phyloP scores from a whole-genome alignment of 345 rosid species.

The Noccaea bulbosa region DNA sequence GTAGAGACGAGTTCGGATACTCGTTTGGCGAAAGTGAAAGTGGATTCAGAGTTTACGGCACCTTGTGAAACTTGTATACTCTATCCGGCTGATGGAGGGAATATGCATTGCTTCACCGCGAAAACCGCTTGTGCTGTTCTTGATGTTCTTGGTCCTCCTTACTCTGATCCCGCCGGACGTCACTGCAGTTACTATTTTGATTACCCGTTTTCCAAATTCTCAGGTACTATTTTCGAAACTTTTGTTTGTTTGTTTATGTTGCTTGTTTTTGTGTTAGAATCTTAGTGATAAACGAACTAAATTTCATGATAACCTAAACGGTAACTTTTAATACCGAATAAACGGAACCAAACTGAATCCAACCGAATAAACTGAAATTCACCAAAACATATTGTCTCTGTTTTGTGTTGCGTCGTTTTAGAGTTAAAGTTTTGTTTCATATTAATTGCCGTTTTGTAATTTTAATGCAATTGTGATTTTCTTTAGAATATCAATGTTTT shows the following conservation, averaged over 20 bases:
- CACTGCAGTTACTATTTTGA: conserved; percentile 77
- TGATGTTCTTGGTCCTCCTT: conserved; percentile 95
- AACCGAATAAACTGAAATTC: too few species aligned
- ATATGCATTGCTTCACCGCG: conserved; percentile 93
- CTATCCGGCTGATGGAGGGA: conserved; percentile 92
- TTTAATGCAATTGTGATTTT: too few species aligned
- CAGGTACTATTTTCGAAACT: conserved; percentile 48
- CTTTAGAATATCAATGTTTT: too few species aligned
- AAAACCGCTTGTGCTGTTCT: conserved; percentile 88
- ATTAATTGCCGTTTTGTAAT: too few species aligned
- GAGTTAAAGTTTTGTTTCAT: too few species aligned
- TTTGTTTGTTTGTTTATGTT: not conserved
- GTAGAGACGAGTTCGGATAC: conserved; percentile 56
- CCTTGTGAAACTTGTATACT: conserved; percentile 86
- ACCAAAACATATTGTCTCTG: too few species aligned
- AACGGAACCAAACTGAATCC: too few species aligned
- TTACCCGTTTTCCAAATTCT: conserved; percentile 55
- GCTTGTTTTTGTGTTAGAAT: not conserved
- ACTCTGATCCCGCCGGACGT: conserved; percentile 75
- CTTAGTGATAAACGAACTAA: not conserved
- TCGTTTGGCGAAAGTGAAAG: conserved; percentile 77
- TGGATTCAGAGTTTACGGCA: conserved; percentile 63
- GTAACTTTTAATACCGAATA: not conserved
- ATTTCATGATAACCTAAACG: not conserved
- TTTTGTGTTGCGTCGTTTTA: too few species aligned